Evolutionary conservation across 805 yeast species (phyloP).

Genomic region (Kodamaea sagamina): DNA sequence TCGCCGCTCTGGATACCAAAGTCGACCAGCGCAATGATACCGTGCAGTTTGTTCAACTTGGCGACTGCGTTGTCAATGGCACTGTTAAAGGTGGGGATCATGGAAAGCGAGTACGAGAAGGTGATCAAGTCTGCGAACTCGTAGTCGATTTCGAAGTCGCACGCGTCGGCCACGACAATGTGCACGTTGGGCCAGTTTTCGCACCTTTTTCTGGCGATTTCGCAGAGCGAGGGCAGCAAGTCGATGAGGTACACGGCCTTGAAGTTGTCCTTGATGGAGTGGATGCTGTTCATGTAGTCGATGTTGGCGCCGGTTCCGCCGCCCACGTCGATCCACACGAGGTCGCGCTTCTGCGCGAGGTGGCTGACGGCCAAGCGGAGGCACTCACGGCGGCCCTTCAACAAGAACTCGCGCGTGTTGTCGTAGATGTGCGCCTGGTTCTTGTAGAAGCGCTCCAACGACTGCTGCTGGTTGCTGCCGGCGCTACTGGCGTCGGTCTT

Average conservation of each 20-base stretch:
- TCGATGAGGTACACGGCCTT: slow-evolving; percentile 72
- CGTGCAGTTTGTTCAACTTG: slow-evolving; percentile 52
- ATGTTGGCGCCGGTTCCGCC: slow-evolving; percentile 88
- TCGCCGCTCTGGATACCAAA: slow-evolving; percentile 75
- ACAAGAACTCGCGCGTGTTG: slow-evolving; percentile 61
- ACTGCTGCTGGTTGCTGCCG: slow-evolving; percentile 51
- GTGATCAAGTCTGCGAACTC: slow-evolving; percentile 69
- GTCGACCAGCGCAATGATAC: slow-evolving; percentile 71
- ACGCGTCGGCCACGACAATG: slow-evolving; percentile 73
- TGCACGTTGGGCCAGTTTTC: slow-evolving; percentile 56
- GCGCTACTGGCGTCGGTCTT: slow-evolving; percentile 23
- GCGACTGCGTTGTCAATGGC: slow-evolving; percentile 68
- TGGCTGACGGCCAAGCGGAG: slow-evolving; percentile 61
- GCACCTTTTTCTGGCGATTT: slow-evolving; percentile 65
- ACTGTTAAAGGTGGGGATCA: slow-evolving; percentile 83
- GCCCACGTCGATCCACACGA: slow-evolving; percentile 79
- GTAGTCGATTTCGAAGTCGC: slow-evolving; percentile 56
- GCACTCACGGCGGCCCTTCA: slow-evolving; percentile 72
- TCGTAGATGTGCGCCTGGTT: slow-evolving; percentile 80
- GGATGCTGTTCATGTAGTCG: slow-evolving; percentile 66
- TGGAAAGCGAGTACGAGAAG: slow-evolving; percentile 77
- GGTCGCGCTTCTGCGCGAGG: slow-evolving; percentile 41
- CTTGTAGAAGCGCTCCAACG: slow-evolving; percentile 69
- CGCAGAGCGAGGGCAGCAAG: slow-evolving; percentile 74
- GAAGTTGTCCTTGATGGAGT: slow-evolving; percentile 51